Evolutionary conservation across 768 basidiomycete species (phyloP).

Genomic region (Mycena leptocephala): DNA sequence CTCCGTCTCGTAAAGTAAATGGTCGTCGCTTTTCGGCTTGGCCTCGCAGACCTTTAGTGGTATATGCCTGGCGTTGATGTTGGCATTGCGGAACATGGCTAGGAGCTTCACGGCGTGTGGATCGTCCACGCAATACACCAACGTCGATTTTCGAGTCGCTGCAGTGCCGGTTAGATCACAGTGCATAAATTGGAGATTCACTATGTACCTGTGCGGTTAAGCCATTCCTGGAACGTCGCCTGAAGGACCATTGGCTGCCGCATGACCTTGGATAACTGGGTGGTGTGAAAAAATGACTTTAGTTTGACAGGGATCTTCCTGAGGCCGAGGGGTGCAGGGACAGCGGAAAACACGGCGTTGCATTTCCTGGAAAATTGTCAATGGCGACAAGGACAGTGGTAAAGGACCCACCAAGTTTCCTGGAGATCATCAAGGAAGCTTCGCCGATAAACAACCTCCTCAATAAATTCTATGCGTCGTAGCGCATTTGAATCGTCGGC

Average conservation of each 20-base stretch:
- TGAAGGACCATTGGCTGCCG: not conserved
- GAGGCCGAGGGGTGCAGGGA: not conserved
- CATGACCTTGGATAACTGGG: not conserved
- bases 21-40: not conserved
- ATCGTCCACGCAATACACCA: conserved; percentile 18
- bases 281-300: not conserved
- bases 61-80: conserved; percentile 5
- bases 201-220: conserved; percentile 1
- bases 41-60: not conserved
- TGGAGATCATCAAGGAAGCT: not conserved
- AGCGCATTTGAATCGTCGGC: not conserved
- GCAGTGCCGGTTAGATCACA: not conserved
- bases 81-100: not conserved
- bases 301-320: not conserved
- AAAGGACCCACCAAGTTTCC: not conserved
- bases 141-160: conserved; percentile 16
- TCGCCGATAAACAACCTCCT: conserved; percentile 13
- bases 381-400: too few relatives aligned
- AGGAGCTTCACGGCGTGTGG: not conserved
- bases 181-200: not conserved
- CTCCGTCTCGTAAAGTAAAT: not conserved
- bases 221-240: conserved; percentile 5
- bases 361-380: conserved; percentile 1
- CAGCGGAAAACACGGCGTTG: not conserved
- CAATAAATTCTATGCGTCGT: not conserved